Evolutionary conservation across 495 filamentous ascomycete species (phyloP).

Genomic region (Hyaloscypha hepaticicola): DNA sequence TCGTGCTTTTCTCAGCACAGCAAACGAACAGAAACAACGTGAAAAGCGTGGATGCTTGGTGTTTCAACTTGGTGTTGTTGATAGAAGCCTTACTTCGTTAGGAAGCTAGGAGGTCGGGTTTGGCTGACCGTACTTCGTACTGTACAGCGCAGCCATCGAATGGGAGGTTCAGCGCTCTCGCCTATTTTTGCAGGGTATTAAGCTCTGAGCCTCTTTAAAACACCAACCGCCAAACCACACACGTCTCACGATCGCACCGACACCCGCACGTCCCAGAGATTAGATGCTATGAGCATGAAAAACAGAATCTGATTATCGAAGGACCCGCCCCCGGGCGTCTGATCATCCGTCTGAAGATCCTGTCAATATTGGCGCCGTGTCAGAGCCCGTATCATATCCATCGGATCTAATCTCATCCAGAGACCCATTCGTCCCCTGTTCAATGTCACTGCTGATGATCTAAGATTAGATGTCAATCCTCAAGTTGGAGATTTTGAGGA

Average conservation of each 20-base stretch:
- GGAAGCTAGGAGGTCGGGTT: too few relatives aligned
- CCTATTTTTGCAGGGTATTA: not conserved
- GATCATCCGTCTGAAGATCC: slow-evolving; percentile 11
- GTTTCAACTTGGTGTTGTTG: not conserved
- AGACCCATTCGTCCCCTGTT: not conserved
- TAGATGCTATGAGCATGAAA: slow-evolving; percentile 13
- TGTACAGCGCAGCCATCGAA: too few relatives aligned
- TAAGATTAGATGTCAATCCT: slow-evolving; percentile 7
- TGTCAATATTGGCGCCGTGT: slow-evolving; percentile 6
- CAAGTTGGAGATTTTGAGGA: not conserved
- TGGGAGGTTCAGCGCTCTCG: not conserved
- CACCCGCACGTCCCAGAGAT: slow-evolving; percentile 5
- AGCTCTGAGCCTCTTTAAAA: not conserved
- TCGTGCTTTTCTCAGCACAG: not conserved
- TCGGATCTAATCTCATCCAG: slow-evolving; percentile 1
- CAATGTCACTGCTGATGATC: slow-evolving; percentile 3
- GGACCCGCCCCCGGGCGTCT: slow-evolving; percentile 9
- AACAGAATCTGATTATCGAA: not conserved
- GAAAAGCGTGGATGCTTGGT: not conserved
- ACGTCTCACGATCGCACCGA: slow-evolving; percentile 14
- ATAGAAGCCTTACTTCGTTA: too few relatives aligned
- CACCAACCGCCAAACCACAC: slow-evolving; percentile 16
- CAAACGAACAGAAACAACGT: not conserved
- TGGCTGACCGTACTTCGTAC: too few relatives aligned
- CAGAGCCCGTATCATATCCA: not conserved